Base-by-base conservation (phyloP, 169 alveolate species). In the Eimeria necatrix region DNA sequence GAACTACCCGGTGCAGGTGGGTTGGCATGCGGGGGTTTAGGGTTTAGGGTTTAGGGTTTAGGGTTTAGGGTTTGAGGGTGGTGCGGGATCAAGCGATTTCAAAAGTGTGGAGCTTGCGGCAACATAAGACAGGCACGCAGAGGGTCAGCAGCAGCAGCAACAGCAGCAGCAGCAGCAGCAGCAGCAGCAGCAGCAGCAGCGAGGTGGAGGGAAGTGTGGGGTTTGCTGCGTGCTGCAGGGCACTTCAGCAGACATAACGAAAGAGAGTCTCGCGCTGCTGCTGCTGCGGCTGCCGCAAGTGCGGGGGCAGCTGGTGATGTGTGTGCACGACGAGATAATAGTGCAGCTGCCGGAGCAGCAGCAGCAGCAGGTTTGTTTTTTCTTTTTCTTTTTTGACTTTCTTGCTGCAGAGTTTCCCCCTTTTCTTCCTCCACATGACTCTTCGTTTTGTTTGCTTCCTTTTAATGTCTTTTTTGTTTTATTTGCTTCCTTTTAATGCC, bases 241-340 rank as follows among this genome's bases (percentile, higher is more conserved):
- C 14, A 97, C 98, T 14, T 97, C 98, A 59, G 98, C 98, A 8
- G 98, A 97, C 73, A 97, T 97, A n/a, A 96, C 97, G n/a, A 97
- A 97, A 87, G 97, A 97, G 87, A 94, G 98, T 56, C 86, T 97
- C 97, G 98, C 97, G 26, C 89, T 93, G 70, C 95, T 97, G 60
- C 97, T 96, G 53, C 96, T 90, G 80, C 94, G 91, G 80, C 96
- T 97, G 48, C 95, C 64, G 51, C 94, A 84, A n/a, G 83, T 97
- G 68, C 84, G 89, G 74, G 98, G 98, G 26, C 92, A 94, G 91
- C 94, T 97, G 92, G 96, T 97, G 84, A 93, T 97, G 94, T 97
- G 98, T 87, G 96, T 97, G 3, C 98, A 97, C 94, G 98, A 97
- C 87, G 98, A 97, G 93, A 97, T 97, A 64, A 97, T 97, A 8